phyloP scores from a whole-genome alignment of 805 yeast species.

The Schwanniomyces yamadae region DNA sequence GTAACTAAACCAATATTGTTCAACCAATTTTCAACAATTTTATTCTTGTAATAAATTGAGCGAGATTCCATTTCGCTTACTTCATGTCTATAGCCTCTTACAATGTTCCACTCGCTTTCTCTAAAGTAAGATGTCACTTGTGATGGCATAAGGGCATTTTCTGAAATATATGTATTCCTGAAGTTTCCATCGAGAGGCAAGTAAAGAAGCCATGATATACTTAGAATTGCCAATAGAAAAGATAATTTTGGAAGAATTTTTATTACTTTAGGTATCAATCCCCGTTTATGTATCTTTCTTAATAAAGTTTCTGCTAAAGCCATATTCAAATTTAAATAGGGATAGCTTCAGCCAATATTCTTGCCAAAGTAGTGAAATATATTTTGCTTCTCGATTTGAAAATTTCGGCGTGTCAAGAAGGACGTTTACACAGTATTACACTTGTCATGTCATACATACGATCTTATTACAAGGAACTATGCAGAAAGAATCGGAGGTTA shows the following conservation, averaged over 20 bases:
- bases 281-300: conserved; percentile 39
- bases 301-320: conserved; percentile 44
- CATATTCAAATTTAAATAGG: no score
- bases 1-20: conserved; percentile 72
- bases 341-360: no score
- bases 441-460: not conserved
- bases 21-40: conserved; percentile 56
- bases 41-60: conserved; percentile 40
- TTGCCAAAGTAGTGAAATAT: no score
- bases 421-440: not conserved
- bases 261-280: conserved; percentile 37
- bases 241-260: conserved; percentile 34
- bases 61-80: conserved; percentile 37
- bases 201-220: conserved; percentile 47
- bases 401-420: not conserved
- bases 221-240: conserved; percentile 31
- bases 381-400: not conserved
- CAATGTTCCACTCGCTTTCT: conserved; percentile 90
- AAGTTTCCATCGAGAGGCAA: conserved; percentile 82
- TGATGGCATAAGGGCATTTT: conserved; percentile 95
- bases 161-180: conserved; percentile 83
- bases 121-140: conserved; percentile 91
- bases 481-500: conserved; percentile 25
- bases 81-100: conserved; percentile 79
- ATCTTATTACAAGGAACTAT: conserved; percentile 20